Evolutionary conservation across 441 rosid genomes (phyloP), one percentile per base, ranked within the genome.

Genomic region (Jatropha multifida): DNA sequence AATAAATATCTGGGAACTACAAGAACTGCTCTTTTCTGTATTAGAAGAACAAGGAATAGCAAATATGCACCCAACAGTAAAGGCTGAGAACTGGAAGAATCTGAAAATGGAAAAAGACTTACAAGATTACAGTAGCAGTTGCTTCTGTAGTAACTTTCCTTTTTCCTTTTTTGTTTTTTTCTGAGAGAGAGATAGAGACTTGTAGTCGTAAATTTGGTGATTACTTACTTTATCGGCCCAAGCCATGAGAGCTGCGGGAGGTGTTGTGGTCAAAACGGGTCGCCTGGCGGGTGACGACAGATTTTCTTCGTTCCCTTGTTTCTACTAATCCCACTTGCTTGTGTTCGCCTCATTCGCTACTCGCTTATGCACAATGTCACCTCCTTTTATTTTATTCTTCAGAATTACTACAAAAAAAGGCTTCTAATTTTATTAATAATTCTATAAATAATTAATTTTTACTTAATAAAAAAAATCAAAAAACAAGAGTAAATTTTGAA

Each of bases 201-300:
- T 32, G 32, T 32, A 1, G 32, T 32, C 32, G 51, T 49, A 17
- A 32, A 7, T 14, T n/a, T 32, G 27, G 14, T 4, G 2, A 48
- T 8, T 27, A 14, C 11, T 27, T 49, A 3, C 48, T 44, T 44
- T 44, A 44, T 44, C 7, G 48, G 7, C 9, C 9, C 10, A 44
- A 58, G 38, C 37, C 18, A 37, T 18, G n/a, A 55, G 60, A 38
- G 17, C 17, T 4, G 55, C 0, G 58, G 14, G 58, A 18, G 8
- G 26, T 44, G 40, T 20, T 6, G 65, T n/a, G 68, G 70, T 52
- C 17, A 74, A 73, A 40, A 52, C 76, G 54, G 49, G 70, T 74
- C 76, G 41, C 17, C 5, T 8, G 5, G 10, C 48, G 9, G 48
- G 66, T 58, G 66, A 71, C n/a, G 42, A 71, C 74, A 42, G 5